Evolutionary conservation across 2,329 filamentous ascomycete genomes (phyloP).

Genomic region (Diaporthe vexans): DNA sequence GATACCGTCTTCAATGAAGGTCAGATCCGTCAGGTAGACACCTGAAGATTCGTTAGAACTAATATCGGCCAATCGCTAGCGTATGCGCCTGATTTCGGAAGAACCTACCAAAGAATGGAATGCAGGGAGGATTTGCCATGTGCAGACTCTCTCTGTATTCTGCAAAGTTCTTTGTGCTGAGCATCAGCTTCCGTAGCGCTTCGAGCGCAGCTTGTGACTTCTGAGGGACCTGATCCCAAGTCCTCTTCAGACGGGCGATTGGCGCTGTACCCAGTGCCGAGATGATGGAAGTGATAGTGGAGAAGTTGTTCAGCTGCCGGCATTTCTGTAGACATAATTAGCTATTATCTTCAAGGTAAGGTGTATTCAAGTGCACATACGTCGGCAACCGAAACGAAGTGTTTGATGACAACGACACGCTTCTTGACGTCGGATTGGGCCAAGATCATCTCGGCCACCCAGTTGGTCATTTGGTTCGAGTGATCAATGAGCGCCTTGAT

Average conservation of each 20-base stretch:
- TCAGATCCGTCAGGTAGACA: conserved; percentile 96
- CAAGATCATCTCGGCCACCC: conserved; percentile 99
- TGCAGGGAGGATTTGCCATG: conserved; percentile 94
- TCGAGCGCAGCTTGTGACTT: conserved; percentile 86
- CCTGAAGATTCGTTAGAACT: conserved; percentile 64
- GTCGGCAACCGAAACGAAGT: conserved; percentile 96
- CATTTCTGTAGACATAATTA: conserved; percentile 78
- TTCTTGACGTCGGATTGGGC: conserved; percentile 96
- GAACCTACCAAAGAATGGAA: conserved; percentile 91
- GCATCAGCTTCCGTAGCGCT: conserved; percentile 94
- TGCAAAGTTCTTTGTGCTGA: conserved; percentile 97
- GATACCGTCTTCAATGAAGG: conserved; percentile 98
- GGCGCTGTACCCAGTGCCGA: conserved; percentile 95
- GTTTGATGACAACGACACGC: conserved; percentile 96
- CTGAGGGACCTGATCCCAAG: conserved; percentile 93
- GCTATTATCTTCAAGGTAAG: conserved; percentile 7
- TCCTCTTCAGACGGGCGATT: conserved; percentile 92
- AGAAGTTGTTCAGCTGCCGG: conserved; percentile 93
- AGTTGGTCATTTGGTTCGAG: conserved; percentile 98
- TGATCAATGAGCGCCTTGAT: conserved; percentile 97
- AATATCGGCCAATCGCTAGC: neutral
- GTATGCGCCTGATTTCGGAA: neutral
- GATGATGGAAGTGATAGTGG: conserved; percentile 96
- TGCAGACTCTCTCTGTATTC: conserved; percentile 96
- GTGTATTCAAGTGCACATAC: conserved; percentile 67